Conservation (phyloP, 352 stramenopile genomes). For the Globisporangium cederbergense region DNA sequence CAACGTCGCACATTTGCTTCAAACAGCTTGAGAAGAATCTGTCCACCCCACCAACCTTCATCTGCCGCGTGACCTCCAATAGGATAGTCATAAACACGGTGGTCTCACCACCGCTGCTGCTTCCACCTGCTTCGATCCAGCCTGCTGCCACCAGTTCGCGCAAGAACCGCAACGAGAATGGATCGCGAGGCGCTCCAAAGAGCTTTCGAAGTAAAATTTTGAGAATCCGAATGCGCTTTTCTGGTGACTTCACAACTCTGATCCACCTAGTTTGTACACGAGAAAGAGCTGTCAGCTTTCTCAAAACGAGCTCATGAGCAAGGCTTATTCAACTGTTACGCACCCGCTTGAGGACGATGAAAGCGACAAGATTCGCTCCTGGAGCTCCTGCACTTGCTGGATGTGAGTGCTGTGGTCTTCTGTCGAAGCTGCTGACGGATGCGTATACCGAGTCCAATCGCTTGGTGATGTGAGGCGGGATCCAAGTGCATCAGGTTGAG, state of each 20-base stretch:
- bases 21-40: too few relatives aligned
- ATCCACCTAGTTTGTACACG: conserved; percentile 26
- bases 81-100: conserved; percentile 19
- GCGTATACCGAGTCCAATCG: background rate
- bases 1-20: background rate
- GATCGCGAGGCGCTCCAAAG: conserved; percentile 39
- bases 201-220: conserved; percentile 36
- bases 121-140: conserved; percentile 23
- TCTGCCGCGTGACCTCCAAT: conserved; percentile 25
- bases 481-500: background rate
- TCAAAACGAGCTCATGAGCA: background rate
- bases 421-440: background rate
- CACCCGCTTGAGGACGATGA: conserved; percentile 39
- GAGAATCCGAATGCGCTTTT: conserved; percentile 20
- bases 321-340: background rate
- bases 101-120: background rate
- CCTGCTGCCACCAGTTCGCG: conserved; percentile 34
- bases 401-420: background rate
- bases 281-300: background rate
- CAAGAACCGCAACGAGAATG: conserved; percentile 36
- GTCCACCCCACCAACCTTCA: conserved; percentile 26
- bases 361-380: conserved; percentile 27
- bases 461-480: background rate
- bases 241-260: conserved; percentile 13
- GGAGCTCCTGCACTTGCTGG: conserved; percentile 12